Conservation (phyloP, 305 asterid species). For the Lippia alba region DNA sequence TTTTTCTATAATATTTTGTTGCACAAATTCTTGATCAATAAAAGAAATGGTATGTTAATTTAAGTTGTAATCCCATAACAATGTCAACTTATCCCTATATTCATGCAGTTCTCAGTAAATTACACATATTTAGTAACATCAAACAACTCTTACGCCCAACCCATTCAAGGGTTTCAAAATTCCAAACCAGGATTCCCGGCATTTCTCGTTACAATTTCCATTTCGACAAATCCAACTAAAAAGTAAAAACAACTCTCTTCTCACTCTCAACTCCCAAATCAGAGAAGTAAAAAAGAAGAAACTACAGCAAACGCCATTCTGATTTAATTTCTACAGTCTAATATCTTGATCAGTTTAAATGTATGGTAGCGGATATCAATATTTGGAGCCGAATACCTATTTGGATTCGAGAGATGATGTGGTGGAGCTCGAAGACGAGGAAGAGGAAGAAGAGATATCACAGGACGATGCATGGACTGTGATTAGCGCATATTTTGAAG, state of each 20-base stretch:
- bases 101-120: no score
- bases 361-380: constrained; percentile 36
- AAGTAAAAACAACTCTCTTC: not conserved
- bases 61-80: no score
- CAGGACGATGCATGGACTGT: constrained; percentile 72
- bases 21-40: no score
- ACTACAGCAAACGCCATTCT: not conserved
- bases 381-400: constrained; percentile 10
- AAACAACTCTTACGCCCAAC: not conserved
- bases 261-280: not conserved
- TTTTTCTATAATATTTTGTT: no score
- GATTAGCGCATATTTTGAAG: constrained; percentile 63
- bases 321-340: not conserved
- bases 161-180: not conserved
- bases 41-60: no score
- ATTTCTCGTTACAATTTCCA: constrained; percentile 9
- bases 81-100: no score
- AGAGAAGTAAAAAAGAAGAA: not conserved
- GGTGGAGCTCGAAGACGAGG: not conserved
- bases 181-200: constrained; percentile 8
- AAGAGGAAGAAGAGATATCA: constrained; percentile 38
- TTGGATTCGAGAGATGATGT: not conserved
- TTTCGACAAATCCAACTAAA: not conserved
- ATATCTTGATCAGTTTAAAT: constrained; percentile 3
- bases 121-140: no score